These are phyloP conservation scores for Mortierella sp. DNA, from an alignment of 371 early-diverging fungal genomes.

Conservation along the genomic window DNA sequence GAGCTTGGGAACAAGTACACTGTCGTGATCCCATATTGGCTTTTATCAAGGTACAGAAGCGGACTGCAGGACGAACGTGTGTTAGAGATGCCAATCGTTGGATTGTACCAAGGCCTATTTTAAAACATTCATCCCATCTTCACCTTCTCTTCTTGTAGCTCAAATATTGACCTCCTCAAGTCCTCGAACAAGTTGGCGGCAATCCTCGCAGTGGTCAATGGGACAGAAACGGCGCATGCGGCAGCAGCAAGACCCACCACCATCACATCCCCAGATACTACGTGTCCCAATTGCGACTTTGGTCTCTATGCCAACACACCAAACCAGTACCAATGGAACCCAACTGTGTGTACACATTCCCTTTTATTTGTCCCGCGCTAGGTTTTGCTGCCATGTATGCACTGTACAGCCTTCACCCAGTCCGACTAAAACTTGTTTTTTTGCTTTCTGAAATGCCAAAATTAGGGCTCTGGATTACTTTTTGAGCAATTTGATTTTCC, in stretches of 20 bases:
- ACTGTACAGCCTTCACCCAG: background rate
- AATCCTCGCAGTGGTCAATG: slow-evolving; percentile 65
- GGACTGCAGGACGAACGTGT: background rate
- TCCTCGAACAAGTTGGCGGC: slow-evolving; percentile 62
- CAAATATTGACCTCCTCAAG: slow-evolving; percentile 49
- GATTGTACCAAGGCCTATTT: background rate
- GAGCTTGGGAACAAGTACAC: slow-evolving; percentile 64
- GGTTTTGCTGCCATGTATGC: background rate
- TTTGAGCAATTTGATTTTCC: slow-evolving; percentile 74
- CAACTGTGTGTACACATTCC: slow-evolving; percentile 56
- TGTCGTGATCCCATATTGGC: slow-evolving; percentile 71
- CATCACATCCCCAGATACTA: slow-evolving; percentile 70
- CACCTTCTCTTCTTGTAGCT: background rate
- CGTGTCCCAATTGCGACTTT: slow-evolving; percentile 81
- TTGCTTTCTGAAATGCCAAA: background rate
- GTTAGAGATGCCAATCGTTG: background rate
- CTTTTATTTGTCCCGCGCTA: background rate
- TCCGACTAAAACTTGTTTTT: background rate
- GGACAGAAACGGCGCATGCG: slow-evolving; percentile 32
- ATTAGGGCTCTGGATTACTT: slow-evolving; percentile 72
- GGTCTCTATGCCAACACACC: slow-evolving; percentile 76
- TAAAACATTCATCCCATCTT: background rate
- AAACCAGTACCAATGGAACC: slow-evolving; percentile 77
- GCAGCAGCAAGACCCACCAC: slow-evolving; percentile 41
- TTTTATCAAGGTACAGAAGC: slow-evolving; percentile 68